Percentiles rank a stretch among this genome's conserved stretches.
phyloP scores from a whole-genome alignment of 768 basidiomycete species.

The Tricholoma terreum region DNA sequence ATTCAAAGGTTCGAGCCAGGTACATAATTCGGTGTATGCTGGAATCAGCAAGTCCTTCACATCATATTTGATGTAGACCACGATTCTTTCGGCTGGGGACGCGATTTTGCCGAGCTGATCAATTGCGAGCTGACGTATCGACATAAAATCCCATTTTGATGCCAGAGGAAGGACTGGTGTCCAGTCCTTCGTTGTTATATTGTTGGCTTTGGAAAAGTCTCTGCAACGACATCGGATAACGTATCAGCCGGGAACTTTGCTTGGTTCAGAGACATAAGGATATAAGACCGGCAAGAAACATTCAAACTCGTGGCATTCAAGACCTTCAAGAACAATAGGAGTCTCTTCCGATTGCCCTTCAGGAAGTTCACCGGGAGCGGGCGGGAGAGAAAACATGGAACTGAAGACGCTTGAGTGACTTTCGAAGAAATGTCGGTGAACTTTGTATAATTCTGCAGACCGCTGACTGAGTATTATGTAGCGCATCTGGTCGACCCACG shows the following conservation, averaged over 20 bases:
- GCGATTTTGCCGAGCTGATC: not conserved
- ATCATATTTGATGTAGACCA: too few relatives aligned
- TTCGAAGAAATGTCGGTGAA: not conserved
- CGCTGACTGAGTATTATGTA: not conserved
- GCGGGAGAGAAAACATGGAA: not conserved
- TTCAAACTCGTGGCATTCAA: not conserved
- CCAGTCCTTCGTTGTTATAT: not conserved
- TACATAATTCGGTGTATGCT: not conserved
- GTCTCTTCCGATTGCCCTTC: not conserved
- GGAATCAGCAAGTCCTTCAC: not conserved
- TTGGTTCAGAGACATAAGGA: not conserved
- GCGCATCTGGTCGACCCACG: not conserved
- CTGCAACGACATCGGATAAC: not conserved
- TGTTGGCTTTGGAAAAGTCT: not conserved
- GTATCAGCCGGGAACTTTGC: not conserved
- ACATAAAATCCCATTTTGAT: not conserved
- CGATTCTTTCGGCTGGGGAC: not conserved
- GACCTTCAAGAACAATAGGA: not conserved
- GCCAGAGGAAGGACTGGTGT: not conserved
- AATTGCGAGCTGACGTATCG: not conserved
- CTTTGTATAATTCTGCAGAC: not conserved
- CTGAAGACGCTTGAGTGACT: not conserved
- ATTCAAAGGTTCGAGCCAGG: too few relatives aligned
- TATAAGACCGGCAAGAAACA: not conserved
- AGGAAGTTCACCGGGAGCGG: not conserved